Percentiles rank a stretch among this genome's conserved stretches.
Evolutionary conservation across 176 grass and related monocot species (phyloP).

Genomic region (Areca catechu): DNA sequence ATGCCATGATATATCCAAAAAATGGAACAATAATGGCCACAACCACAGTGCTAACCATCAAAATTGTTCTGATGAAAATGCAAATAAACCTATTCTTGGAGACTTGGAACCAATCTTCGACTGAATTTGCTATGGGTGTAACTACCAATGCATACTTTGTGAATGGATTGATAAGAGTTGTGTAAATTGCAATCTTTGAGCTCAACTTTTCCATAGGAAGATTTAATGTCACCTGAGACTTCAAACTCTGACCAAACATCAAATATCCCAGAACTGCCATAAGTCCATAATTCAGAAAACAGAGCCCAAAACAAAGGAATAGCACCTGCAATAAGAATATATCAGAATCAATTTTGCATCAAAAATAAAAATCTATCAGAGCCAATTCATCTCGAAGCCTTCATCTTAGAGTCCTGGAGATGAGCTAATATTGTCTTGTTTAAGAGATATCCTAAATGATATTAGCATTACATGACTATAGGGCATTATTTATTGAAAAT

Average conservation of each 20-base stretch:
- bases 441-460: too few species aligned
- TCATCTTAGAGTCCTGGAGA: too few species aligned
- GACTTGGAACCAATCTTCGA: conserved; percentile 44
- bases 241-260: conserved; percentile 58
- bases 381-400: too few species aligned
- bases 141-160: conserved; percentile 48
- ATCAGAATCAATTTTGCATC: too few species aligned
- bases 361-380: too few species aligned
- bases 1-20: conserved; percentile 50
- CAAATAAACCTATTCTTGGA: conserved; percentile 26
- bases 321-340: conserved; percentile 36
- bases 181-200: conserved; percentile 71
- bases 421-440: too few species aligned
- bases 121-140: conserved; percentile 42
- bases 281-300: conserved; percentile 53
- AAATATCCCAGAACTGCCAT: conserved; percentile 67
- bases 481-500: too few species aligned
- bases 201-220: conserved; percentile 36
- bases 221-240: conserved; percentile 75
- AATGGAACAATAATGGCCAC: conserved; percentile 51
- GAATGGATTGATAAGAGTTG: conserved; percentile 72
- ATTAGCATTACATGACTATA: too few species aligned
- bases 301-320: conserved; percentile 49
- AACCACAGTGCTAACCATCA: conserved; percentile 53
- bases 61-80: conserved; percentile 36